Conservation (phyloP, 2,329 filamentous ascomycete species). For the Neospermospora avenae region DNA sequence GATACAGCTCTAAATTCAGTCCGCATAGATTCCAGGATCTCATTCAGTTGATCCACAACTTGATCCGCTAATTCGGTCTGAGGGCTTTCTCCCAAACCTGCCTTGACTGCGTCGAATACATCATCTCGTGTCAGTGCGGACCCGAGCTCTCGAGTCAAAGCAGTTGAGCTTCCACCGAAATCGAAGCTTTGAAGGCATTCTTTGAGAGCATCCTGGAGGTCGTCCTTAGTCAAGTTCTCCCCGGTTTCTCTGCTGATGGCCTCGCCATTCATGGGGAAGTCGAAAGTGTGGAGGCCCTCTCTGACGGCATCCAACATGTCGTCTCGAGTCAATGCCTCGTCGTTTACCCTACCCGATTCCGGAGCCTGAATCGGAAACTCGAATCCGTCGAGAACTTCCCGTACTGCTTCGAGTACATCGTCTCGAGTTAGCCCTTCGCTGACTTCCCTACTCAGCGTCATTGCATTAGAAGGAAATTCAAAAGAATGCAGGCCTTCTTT, state of each 20-base stretch:
- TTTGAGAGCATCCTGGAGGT: slow-evolving; percentile 55
- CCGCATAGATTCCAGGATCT: slow-evolving; percentile 61
- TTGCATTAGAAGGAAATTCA: slow-evolving; percentile 41
- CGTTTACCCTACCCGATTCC: slow-evolving; percentile 41
- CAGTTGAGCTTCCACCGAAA: slow-evolving; percentile 51
- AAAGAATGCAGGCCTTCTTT: slow-evolving; percentile 55
- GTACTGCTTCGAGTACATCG: slow-evolving; percentile 75
- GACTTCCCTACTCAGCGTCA: slow-evolving; percentile 55
- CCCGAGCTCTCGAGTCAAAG: slow-evolving; percentile 55
- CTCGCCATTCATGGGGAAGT: slow-evolving; percentile 60
- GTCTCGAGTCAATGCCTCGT: slow-evolving; percentile 66
- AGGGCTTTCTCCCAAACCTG: slow-evolving; percentile 50
- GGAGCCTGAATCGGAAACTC: slow-evolving; percentile 43
- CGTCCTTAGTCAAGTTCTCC: slow-evolving; percentile 46
- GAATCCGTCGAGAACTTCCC: slow-evolving; percentile 66
- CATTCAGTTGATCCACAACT: slow-evolving; percentile 54
- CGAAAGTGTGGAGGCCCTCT: slow-evolving; percentile 79
- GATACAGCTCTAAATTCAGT: slow-evolving; percentile 58
- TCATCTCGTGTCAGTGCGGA: slow-evolving; percentile 48
- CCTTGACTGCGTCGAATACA: slow-evolving; percentile 55
- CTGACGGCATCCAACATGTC: slow-evolving; percentile 81
- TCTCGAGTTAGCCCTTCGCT: slow-evolving; percentile 62
- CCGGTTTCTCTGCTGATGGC: slow-evolving; percentile 57
- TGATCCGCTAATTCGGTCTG: slow-evolving; percentile 45
- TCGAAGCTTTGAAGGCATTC: slow-evolving; percentile 54